Evolutionary conservation across 78 protist genomes (phyloP), one percentile per base, ranked within the genome.

Genomic region (Dictyostelium firmibasis): DNA sequence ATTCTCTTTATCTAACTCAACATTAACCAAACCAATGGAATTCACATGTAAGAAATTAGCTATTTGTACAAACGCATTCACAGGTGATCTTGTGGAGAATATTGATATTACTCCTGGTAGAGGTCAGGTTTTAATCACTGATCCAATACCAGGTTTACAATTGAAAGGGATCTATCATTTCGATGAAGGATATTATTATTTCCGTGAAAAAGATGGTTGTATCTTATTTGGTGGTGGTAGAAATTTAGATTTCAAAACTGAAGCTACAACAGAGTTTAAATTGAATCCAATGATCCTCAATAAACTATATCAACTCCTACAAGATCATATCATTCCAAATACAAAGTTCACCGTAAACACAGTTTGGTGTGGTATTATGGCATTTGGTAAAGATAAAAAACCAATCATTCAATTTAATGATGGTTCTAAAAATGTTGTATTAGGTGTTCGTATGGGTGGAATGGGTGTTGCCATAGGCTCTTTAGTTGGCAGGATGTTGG

Each of bases 211-310:
- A 29, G 89, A 84, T 29, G 89, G 79, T 43, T 20, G 79, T 25
- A 67, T 84, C 27, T 8, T 84, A 38, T 84, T 84, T 67, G 89
- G 89, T 84, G 89, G 89, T 25, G 89, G 89, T 41, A 84, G 89
- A 84, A 84, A 84, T 72, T 14, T 84, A 27, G 89, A 84, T 38
- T 60, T 84, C 10, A n/a, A 84, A 67, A n/a, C 35, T 14, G 89
- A 84, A 67, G 27, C 25, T 13, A 67, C 89, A 5, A 29, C 89
- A 84, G 81, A 60, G 3, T 84, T 84, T 43, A 23, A 67, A 41
- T 25, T 13, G 38, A 84, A 60, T 67, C 25, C 70, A 67, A 84
- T 67, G 79, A 84, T 84, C 27, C 14, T 38, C 23, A n/a, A 84
- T 36, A 31, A 41, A 27, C 44, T 84, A 0, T 20, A 13, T 14